phyloP scores from a whole-genome alignment of 768 basidiomycete species.

The Xerocomellus intermedius region DNA sequence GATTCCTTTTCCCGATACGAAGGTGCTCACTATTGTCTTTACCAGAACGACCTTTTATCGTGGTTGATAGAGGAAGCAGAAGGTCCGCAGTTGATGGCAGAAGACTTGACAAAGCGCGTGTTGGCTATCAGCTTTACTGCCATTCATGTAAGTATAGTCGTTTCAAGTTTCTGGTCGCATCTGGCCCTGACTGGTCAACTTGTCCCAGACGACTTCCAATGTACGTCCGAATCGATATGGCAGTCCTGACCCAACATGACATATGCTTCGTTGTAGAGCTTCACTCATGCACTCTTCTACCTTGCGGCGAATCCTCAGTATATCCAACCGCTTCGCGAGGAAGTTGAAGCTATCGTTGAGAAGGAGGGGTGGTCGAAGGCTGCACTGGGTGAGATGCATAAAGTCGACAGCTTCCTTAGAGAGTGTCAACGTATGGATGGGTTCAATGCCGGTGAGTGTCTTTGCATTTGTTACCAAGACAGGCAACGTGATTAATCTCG shows the following conservation, averaged over 20 bases:
- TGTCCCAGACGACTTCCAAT: conserved; percentile 18
- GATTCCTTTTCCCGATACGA: neutral
- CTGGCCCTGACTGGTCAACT: no score
- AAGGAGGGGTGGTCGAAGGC: conserved; percentile 32
- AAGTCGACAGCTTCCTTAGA: conserved; percentile 42
- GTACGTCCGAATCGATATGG: neutral
- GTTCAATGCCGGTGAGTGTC: no score
- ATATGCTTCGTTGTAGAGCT: conserved; percentile 16
- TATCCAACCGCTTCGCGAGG: conserved; percentile 36
- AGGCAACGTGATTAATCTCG: neutral
- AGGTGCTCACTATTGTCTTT: neutral
- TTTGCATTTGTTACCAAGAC: neutral
- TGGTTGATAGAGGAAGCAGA: conserved; percentile 31
- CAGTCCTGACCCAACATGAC: no score
- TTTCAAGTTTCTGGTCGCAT: no score
- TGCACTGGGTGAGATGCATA: conserved; percentile 30
- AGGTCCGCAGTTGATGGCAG: conserved; percentile 9
- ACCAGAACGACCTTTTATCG: conserved; percentile 34
- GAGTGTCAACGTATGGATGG: neutral
- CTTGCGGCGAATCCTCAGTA: conserved; percentile 38
- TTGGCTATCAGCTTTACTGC: conserved; percentile 18
- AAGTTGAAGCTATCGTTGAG: conserved; percentile 32
- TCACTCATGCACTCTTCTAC: conserved; percentile 35
- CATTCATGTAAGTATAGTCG: conserved; percentile 17
- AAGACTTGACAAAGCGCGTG: conserved; percentile 20